phyloP scores from a whole-genome alignment of 306 rosid genomes.

The Fragaria ananassa region DNA sequence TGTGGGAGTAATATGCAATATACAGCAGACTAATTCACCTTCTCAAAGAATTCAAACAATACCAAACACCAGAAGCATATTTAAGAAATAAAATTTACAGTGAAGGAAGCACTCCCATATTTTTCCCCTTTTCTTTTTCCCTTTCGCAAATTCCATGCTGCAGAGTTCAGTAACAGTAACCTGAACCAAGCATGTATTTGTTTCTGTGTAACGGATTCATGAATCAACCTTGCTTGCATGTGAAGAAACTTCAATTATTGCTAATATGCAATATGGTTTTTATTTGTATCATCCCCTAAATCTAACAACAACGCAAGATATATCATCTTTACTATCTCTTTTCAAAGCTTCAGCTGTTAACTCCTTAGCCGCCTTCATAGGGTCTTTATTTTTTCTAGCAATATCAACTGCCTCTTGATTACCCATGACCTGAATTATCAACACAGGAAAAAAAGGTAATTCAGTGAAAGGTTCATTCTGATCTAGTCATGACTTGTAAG shows the following conservation, averaged over 20 bases:
- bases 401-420: constrained; percentile 92
- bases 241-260: constrained; percentile 37
- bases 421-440: constrained; percentile 61
- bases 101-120: constrained; percentile 25
- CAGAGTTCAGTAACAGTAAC: constrained; percentile 24
- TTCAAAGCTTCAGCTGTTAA: constrained; percentile 70
- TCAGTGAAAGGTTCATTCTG: constrained; percentile 1
- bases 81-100: constrained; percentile 39
- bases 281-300: constrained; percentile 43
- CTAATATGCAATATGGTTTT: constrained; percentile 34
- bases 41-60: constrained; percentile 58
- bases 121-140: neutral
- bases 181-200: constrained; percentile 33
- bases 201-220: constrained; percentile 23
- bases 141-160: constrained; percentile 20
- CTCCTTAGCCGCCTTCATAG: constrained; percentile 77
- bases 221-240: constrained; percentile 27
- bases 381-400: constrained; percentile 64
- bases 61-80: constrained; percentile 41
- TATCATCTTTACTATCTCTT: constrained; percentile 88
- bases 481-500: neutral
- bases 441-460: neutral
- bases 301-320: constrained; percentile 81
- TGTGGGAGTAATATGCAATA: constrained; percentile 30
- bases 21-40: constrained; percentile 38